These are phyloP conservation scores for Ziziphus jujuba DNA, from an alignment of 306 rosid genomes.

Conservation along the genomic window DNA sequence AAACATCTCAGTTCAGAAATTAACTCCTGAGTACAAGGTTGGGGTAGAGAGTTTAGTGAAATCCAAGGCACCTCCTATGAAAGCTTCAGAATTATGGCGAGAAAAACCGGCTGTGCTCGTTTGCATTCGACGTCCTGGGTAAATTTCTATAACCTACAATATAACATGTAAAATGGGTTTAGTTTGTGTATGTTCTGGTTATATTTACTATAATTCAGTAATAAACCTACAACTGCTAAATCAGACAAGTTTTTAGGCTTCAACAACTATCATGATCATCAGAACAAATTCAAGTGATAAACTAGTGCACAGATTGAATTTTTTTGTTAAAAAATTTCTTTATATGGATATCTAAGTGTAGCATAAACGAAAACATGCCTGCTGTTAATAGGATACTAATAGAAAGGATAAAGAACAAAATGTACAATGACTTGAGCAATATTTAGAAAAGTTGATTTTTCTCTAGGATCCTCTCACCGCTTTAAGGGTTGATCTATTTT, in stretches of 20 bases:
- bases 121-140: slow-evolving; percentile 94
- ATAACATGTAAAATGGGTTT: not conserved
- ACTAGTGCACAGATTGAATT: too few relatives aligned
- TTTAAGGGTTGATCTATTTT: not conserved
- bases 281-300: too few relatives aligned
- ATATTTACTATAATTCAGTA: not conserved
- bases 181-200: not conserved
- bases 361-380: slow-evolving; percentile 1
- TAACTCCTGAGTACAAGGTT: slow-evolving; percentile 79
- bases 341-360: not conserved
- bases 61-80: slow-evolving; percentile 75
- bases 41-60: slow-evolving; percentile 81
- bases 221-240: slow-evolving; percentile 6
- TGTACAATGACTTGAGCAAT: not conserved
- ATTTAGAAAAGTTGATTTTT: not conserved
- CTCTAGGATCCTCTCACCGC: not conserved
- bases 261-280: not conserved
- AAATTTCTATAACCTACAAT: slow-evolving; percentile 19
- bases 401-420: not conserved
- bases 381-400: not conserved
- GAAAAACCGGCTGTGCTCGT: slow-evolving; percentile 68
- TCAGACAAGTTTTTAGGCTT: not conserved
- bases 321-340: too few relatives aligned
- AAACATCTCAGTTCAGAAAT: slow-evolving; percentile 67
- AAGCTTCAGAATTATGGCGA: slow-evolving; percentile 74